Base-by-base conservation (phyloP, 2,329 filamentous ascomycete species). In the Aspergillus tanneri region DNA sequence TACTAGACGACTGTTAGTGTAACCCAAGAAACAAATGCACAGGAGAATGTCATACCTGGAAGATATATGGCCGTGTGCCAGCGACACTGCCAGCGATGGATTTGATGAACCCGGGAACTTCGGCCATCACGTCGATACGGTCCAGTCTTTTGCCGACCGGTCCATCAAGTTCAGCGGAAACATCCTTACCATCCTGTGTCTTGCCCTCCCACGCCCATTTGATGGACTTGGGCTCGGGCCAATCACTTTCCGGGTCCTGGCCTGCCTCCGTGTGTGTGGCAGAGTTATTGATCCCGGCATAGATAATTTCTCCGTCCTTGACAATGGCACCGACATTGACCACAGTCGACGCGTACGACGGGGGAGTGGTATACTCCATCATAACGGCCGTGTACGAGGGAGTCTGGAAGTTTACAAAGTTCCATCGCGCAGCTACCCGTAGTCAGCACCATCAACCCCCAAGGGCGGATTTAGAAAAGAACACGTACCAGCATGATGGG, bases 41-140 rank as follows among this genome's bases (percentile, higher is more conserved):
- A 16, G 23, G 4, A 10, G 22, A 35, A 6, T 14, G 27, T 68
- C 79, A 57, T 71, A 91, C 89, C 80, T 95, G 93, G 74, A 96
- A 99, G 62, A 99, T 97, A 71, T 96, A 99, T 4, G 93, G 93
- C 77, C 90, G 93, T 22, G 93, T 95, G 54, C 93, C 93, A 3
- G 86, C 90, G 10, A 92, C 89, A 56, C 82, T 86, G 35, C 88
- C 88, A 21, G 95, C 90, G 66, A 99, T 90, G 60, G 85, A 85
- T 82, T 99, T 99, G 70, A 99, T 86, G 63, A 99, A 95, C 23
- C 87, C 89, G 3, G 93, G 93, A 27, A 99, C 87, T 72, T 99
- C 91, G 19, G 88, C 90, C 90, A 99, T 95, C 62, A 99, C 86
- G 72, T 99, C 93, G 56, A 99, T 84, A 55, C 87, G 82, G 71